Base-by-base conservation (phyloP, 352 stramenopile species). In the Thraustochytrium sp. region DNA sequence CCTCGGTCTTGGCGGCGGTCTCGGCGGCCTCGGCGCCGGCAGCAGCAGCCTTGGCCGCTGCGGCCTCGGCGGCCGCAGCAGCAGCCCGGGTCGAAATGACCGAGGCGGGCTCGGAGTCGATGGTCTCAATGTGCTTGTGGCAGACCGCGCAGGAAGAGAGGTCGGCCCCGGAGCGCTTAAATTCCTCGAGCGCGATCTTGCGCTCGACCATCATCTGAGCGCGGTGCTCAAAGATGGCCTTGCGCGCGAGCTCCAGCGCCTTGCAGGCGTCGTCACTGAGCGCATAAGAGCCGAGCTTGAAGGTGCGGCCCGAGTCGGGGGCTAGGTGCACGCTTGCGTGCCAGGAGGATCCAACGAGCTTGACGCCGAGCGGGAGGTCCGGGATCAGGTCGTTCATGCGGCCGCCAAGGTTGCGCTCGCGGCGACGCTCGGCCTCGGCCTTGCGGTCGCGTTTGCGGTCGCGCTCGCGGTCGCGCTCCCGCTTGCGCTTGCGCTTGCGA, bases 201-300 rank as follows among this genome's bases (percentile, higher is more conserved):
- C 40, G 31, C 18, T 80, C 68, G 31, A 61, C 53, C 26, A 29
- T 51, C 42, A 80, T 46, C 38, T 64, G 48, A 3, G 68, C 46
- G 13, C 31, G 44, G 37, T 61, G 48, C 68, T 61, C 46, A 0
- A 18, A 18, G 31, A 64, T 51, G 26, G 68, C 65, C 23, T 40
- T 64, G 34, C 68, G 18, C n/a, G 68, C 68, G 38, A 42, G 44
- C 44, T 75, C 62, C 23, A 51, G 68, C 0, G 42, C 68, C 26
- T 80, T 80, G 51, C 68, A 61, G 9, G 68, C 68, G 51, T 80
- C 68, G 51, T 80, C 68, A 46, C 68, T 55, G 5, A 80, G 37
- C 18, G 48, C 68, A 2, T 63, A 80, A 0, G 4, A 36, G n/a
- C n/a, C 68, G 18, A 80, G 8, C 13, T 5, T 3, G 23, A 65